Conservation (phyloP, 2,329 filamentous ascomycete genomes). For the Arthrobotrys iridis region DNA sequence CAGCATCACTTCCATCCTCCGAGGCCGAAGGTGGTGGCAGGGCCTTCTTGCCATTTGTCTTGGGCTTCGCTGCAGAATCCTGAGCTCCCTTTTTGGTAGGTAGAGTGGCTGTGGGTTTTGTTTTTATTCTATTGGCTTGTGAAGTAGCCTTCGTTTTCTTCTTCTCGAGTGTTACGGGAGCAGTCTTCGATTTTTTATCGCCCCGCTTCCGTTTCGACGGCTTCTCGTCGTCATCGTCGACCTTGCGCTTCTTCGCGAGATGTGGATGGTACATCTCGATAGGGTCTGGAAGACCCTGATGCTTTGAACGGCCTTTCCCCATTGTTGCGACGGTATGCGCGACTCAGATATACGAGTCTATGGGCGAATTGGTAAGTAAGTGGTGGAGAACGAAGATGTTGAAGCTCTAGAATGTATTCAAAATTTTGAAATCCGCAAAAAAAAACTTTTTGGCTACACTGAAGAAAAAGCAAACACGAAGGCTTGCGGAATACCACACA, state of each 20-base stretch:
- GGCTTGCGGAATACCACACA: slow-evolving; percentile 37
- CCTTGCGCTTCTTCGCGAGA: slow-evolving; percentile 87
- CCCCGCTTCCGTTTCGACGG: slow-evolving; percentile 59
- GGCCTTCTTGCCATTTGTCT: slow-evolving; percentile 61
- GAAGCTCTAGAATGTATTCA: neutral
- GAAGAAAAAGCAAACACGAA: slow-evolving; percentile 9
- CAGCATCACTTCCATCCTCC: slow-evolving; percentile 60
- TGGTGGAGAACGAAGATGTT: neutral
- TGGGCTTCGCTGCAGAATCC: slow-evolving; percentile 57
- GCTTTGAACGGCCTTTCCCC: slow-evolving; percentile 91
- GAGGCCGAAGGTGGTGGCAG: slow-evolving; percentile 60
- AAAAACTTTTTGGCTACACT: slow-evolving; percentile 12
- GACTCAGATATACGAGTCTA: slow-evolving; percentile 14
- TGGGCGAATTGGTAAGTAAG: slow-evolving; percentile 7
- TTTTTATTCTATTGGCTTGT: slow-evolving; percentile 30
- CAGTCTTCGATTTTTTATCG: slow-evolving; percentile 58
- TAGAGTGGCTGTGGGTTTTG: slow-evolving; percentile 40
- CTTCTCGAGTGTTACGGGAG: slow-evolving; percentile 18
- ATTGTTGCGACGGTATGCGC: slow-evolving; percentile 66
- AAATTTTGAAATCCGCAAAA: slow-evolving; percentile 25
- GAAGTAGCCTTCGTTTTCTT: slow-evolving; percentile 56
- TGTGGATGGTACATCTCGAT: slow-evolving; percentile 75
- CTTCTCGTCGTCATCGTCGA: slow-evolving; percentile 61
- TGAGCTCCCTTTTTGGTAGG: slow-evolving; percentile 58
- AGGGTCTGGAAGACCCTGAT: slow-evolving; percentile 84